Evolutionary conservation across 1,284 basidiomycete genomes (phyloP).

Genomic region (Spongiforma sp.): DNA sequence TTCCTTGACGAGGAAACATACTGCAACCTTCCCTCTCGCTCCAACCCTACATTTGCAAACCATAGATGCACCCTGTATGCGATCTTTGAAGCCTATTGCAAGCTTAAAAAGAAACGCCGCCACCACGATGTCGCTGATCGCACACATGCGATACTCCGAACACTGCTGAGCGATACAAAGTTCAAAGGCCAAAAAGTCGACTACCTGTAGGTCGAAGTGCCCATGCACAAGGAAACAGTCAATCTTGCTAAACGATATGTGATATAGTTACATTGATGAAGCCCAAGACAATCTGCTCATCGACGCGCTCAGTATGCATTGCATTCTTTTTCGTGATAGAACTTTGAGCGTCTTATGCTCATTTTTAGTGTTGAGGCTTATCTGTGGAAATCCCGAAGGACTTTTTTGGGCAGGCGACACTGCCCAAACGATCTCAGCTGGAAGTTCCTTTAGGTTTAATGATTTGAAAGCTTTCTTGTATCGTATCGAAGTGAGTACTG

Average conservation of each 20-base stretch:
- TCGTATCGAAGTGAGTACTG: slow-evolving; percentile 53
- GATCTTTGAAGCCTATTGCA: slow-evolving; percentile 60
- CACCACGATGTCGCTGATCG: slow-evolving; percentile 70
- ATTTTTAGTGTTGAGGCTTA: slow-evolving; percentile 56
- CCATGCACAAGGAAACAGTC: neutral
- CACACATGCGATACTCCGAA: slow-evolving; percentile 58
- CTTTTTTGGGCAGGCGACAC: slow-evolving; percentile 84
- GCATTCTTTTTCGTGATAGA: neutral
- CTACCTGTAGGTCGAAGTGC: slow-evolving; percentile 52
- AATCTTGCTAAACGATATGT: slow-evolving; percentile 2
- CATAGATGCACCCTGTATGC: slow-evolving; percentile 56
- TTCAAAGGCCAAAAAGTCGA: slow-evolving; percentile 54
- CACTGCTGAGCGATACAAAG: slow-evolving; percentile 35
- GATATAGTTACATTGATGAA: slow-evolving; percentile 70
- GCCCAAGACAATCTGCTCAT: slow-evolving; percentile 74
- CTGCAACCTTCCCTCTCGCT: slow-evolving; percentile 51
- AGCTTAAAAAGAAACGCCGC: slow-evolving; percentile 46
- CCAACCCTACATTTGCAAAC: slow-evolving; percentile 58
- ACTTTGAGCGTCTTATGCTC: slow-evolving; percentile 1
- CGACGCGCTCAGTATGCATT: slow-evolving; percentile 59
- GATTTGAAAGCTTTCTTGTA: slow-evolving; percentile 73
- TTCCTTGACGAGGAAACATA: slow-evolving; percentile 54
- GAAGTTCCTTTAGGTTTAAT: slow-evolving; percentile 74
- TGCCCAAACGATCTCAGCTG: slow-evolving; percentile 75
- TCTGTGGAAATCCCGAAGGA: slow-evolving; percentile 69